Percentiles rank a stretch among this genome's conserved stretches.
Conservation (phyloP, 352 stramenopile genomes). For the Pythium graminicola region DNA sequence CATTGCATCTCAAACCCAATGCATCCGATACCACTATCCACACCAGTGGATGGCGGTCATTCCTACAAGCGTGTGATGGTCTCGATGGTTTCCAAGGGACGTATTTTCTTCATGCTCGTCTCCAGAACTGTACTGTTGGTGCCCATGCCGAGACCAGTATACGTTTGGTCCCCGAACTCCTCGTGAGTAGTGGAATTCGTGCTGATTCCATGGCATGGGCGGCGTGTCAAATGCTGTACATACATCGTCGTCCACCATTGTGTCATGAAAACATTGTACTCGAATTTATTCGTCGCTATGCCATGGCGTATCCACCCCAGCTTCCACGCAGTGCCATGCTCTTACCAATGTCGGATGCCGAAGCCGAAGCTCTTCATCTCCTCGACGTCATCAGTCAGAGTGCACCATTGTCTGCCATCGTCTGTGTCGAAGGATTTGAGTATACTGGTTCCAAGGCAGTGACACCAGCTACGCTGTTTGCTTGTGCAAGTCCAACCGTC, state of each 20-base stretch:
- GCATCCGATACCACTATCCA: conserved; percentile 9
- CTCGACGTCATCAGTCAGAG: conserved; percentile 56
- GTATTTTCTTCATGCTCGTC: conserved; percentile 28
- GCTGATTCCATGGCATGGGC: conserved; percentile 49
- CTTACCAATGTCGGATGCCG: conserved; percentile 27
- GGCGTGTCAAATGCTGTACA: conserved; percentile 40
- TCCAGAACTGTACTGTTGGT: conserved; percentile 40
- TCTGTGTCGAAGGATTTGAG: conserved; percentile 49
- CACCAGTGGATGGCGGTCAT: conserved; percentile 40
- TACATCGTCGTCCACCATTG: conserved; percentile 39
- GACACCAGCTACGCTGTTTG: conserved; percentile 32
- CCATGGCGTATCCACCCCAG: conserved; percentile 3
- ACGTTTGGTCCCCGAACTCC: conserved; percentile 24
- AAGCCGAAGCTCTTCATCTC: conserved; percentile 35
- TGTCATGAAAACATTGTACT: conserved; percentile 46
- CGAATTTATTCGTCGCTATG: conserved; percentile 37
- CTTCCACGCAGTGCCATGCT: conserved; percentile 12
- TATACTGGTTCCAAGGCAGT: conserved; percentile 22
- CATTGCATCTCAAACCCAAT: conserved; percentile 11
- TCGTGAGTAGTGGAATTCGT: conserved; percentile 38
- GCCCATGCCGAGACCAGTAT: conserved; percentile 11
- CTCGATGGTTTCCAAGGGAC: conserved; percentile 23
- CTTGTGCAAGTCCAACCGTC: conserved; percentile 13
- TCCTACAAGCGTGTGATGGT: conserved; percentile 36
- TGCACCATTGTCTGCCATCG: conserved; percentile 28